Conservation (phyloP, 139 green algal genomes). For the Tetradesmus obliquus region DNA sequence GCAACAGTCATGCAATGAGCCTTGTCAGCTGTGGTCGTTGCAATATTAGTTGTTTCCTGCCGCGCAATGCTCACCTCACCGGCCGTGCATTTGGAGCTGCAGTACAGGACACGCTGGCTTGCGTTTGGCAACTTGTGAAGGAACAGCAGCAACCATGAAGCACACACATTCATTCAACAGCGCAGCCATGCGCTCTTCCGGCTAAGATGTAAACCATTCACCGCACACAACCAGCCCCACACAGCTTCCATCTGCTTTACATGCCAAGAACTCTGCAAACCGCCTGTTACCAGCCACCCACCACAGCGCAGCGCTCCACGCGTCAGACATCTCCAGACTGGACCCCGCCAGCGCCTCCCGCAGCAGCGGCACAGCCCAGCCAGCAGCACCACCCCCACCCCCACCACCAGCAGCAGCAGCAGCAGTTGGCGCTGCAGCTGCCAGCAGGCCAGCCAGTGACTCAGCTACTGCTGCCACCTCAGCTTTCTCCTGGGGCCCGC, state of each 20-base stretch:
- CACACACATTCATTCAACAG: background rate
- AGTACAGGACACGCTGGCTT: no score
- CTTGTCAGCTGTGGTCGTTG: no score
- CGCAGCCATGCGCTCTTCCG: background rate
- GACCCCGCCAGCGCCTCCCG: slow-evolving; percentile 33
- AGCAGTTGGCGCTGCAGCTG: slow-evolving; percentile 39
- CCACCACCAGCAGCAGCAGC: slow-evolving; percentile 18
- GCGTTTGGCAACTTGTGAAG: no score
- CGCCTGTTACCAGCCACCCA: background rate
- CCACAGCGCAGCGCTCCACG: slow-evolving; percentile 64
- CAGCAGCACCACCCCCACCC: background rate
- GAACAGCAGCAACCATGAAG: background rate
- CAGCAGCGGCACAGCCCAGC: slow-evolving; percentile 56
- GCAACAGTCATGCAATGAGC: no score
- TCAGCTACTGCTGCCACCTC: slow-evolving; percentile 69
- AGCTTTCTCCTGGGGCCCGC: slow-evolving; percentile 58
- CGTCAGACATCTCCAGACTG: slow-evolving; percentile 69
- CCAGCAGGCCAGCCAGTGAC: slow-evolving; percentile 72
- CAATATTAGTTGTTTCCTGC: no score
- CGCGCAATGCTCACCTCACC: no score
- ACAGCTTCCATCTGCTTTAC: no score
- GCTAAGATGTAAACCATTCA: background rate
- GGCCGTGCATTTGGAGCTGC: no score
- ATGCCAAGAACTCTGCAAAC: no score
- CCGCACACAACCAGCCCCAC: background rate